These are phyloP conservation scores for Cytospora mali DNA, from an alignment of 2,329 filamentous ascomycete species.

Conservation along the genomic window DNA sequence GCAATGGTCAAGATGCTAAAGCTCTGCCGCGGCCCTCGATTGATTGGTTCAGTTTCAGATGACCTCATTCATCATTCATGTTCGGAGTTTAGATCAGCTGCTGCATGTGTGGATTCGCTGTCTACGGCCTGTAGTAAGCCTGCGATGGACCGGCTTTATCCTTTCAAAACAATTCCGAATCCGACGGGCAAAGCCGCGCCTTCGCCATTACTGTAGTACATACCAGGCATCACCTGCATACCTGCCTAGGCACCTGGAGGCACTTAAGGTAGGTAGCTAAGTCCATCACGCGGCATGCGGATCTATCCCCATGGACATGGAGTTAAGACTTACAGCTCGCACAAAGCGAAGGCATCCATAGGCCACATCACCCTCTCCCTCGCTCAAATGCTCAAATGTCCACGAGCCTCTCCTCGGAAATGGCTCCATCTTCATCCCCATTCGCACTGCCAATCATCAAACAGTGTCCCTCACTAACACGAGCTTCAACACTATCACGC, in stretches of 20 bases:
- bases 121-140: too few species aligned
- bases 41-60: not conserved
- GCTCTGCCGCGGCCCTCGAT: not conserved
- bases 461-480: not conserved
- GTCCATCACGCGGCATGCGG: not conserved
- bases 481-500: not conserved
- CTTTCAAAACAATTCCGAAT: not conserved
- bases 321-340: not conserved
- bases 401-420: slow-evolving; percentile 15
- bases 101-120: not conserved
- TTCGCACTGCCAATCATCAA: not conserved
- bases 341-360: not conserved
- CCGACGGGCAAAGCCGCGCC: too few species aligned
- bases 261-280: too few species aligned
- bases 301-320: too few species aligned
- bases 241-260: too few species aligned
- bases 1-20: not conserved
- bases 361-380: not conserved
- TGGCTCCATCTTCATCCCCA: too few species aligned
- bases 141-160: not conserved
- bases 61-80: slow-evolving; percentile 18
- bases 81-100: slow-evolving; percentile 6
- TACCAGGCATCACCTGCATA: too few species aligned
- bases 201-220: too few species aligned
- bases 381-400: slow-evolving; percentile 6